Percentiles rank a stretch among this genome's conserved stretches.
These are phyloP conservation scores for Gnaphalium uliginosum DNA, from an alignment of 129 eudicot genomes.

Conservation along the genomic window DNA sequence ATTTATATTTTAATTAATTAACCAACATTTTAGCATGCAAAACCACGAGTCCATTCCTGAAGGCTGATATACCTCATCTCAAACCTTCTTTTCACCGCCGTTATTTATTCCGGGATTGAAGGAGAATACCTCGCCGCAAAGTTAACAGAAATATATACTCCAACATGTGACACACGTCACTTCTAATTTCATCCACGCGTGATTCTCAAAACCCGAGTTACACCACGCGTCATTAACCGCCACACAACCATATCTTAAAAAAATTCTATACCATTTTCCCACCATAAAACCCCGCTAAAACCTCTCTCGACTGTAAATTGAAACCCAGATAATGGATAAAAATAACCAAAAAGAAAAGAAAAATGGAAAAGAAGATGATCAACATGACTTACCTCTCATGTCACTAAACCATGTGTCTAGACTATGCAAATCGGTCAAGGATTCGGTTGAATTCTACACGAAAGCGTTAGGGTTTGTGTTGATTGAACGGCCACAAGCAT, in stretches of 20 bases:
- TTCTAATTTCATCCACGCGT: constrained; percentile 11
- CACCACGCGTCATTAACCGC: constrained; percentile 30
- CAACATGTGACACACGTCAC: neutral
- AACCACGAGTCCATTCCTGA: too few species aligned
- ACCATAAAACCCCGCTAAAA: constrained; percentile 31
- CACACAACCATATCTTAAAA: constrained; percentile 2
- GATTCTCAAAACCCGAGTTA: neutral
- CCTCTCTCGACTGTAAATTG: neutral
- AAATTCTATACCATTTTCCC: too few species aligned
- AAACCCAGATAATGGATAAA: constrained; percentile 5
- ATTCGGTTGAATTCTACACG: constrained; percentile 66
- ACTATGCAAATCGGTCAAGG: constrained; percentile 65
- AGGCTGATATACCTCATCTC: too few species aligned
- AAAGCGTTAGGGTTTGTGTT: constrained; percentile 66
- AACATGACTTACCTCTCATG: constrained; percentile 49
- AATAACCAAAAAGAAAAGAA: neutral
- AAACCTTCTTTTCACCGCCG: too few species aligned
- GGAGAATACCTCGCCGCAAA: neutral
- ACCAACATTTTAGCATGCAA: too few species aligned
- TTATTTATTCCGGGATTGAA: neutral
- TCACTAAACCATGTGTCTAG: constrained; percentile 80
- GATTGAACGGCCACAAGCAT: constrained; percentile 62
- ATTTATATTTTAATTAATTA: too few species aligned
- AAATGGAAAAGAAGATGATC: constrained; percentile 4
- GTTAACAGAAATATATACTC: neutral